Evolutionary conservation across 2,329 filamentous ascomycete genomes (phyloP).

Genomic region (Exophiala dermatitidis): DNA sequence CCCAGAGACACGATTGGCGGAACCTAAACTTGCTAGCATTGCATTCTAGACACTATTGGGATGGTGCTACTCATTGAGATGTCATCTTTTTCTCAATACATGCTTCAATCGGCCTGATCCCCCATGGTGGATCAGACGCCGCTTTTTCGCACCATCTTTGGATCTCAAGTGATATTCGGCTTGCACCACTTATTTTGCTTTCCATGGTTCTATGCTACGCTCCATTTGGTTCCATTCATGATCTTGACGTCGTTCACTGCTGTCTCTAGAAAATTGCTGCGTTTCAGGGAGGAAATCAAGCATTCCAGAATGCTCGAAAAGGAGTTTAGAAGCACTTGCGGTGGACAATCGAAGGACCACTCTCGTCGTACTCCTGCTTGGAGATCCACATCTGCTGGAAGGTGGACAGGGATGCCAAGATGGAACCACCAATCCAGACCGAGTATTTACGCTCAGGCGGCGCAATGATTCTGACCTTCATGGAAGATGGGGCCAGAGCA

Average conservation of each 20-base stretch:
- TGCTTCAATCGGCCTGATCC: constrained; percentile 17
- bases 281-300: constrained; percentile 10
- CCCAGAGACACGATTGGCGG: no score
- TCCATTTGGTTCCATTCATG: constrained; percentile 18
- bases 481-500: constrained; percentile 95
- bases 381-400: constrained; percentile 99
- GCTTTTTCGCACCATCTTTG: constrained; percentile 14
- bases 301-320: constrained; percentile 14
- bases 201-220: constrained; percentile 22
- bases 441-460: constrained; percentile 99
- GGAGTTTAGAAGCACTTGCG: constrained; percentile 96
- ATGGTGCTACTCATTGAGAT: constrained; percentile 23
- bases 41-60: constrained; percentile 23
- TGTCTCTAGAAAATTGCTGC: constrained; percentile 22
- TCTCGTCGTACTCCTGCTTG: constrained; percentile 99
- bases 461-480: constrained; percentile 99
- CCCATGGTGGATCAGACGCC: constrained; percentile 11
- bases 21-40: constrained; percentile 16
- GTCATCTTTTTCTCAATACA: constrained; percentile 17
- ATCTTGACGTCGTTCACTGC: constrained; percentile 22
- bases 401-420: constrained; percentile 96
- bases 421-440: constrained; percentile 99
- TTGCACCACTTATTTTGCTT: constrained; percentile 9
- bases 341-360: constrained; percentile 97
- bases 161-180: constrained; percentile 16